A percentile compares a stretch with the other conserved stretches of the same genome.
Conservation (phyloP, 2,329 filamentous ascomycete genomes). For the Verticillium longisporum region DNA sequence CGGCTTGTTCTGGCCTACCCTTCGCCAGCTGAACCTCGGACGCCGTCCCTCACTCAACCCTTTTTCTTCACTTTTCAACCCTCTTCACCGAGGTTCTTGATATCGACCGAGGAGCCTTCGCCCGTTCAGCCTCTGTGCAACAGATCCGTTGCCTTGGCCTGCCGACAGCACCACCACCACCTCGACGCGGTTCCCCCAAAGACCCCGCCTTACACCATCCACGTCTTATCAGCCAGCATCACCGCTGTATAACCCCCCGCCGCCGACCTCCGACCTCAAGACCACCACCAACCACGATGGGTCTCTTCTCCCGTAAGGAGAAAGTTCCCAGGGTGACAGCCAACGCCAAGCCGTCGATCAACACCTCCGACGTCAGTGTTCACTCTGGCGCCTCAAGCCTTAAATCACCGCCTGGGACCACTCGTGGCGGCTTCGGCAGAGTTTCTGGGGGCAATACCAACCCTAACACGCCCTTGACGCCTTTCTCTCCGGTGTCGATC, state of each 20-base stretch:
- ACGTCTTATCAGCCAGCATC: neutral
- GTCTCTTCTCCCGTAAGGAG: conserved; percentile 49
- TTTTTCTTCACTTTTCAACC: neutral
- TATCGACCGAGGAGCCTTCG: neutral
- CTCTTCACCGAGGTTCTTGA: neutral
- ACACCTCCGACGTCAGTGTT: conserved; percentile 41
- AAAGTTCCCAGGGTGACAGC: conserved; percentile 33
- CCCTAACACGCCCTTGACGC: conserved; percentile 41
- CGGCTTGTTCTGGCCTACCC: neutral
- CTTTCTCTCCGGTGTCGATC: conserved; percentile 47
- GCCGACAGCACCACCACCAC: neutral
- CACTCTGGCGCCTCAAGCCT: conserved; percentile 43
- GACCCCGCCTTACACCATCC: neutral
- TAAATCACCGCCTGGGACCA: conserved; percentile 28
- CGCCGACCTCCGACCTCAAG: neutral
- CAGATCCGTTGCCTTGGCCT: neutral
- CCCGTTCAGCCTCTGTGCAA: neutral
- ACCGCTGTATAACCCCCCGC: neutral
- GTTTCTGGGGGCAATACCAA: conserved; percentile 41
- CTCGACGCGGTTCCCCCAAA: neutral
- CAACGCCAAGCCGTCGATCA: conserved; percentile 28
- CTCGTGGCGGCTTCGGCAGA: conserved; percentile 37
- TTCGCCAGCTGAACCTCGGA: neutral
- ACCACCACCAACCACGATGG: conserved; percentile 32
- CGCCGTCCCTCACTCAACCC: neutral